Conservation (phyloP, 192 early-diverging fungal genomes). For the Gaertneriomyces semiglobifer region DNA sequence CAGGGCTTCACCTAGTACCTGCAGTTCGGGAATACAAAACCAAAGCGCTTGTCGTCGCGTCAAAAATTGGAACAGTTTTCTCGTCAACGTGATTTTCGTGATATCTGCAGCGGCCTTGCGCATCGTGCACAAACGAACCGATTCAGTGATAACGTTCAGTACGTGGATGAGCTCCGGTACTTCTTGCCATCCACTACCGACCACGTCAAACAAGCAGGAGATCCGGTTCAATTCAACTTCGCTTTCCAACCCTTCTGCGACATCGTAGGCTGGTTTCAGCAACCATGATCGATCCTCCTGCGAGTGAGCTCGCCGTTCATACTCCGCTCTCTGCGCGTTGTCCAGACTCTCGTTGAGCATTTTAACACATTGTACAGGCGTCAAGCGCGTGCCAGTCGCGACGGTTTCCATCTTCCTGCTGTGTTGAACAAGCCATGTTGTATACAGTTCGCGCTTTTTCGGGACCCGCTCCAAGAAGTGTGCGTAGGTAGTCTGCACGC, state of each 20-base stretch:
- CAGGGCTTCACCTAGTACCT: neutral
- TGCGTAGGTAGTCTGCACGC: neutral
- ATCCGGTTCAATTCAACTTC: neutral
- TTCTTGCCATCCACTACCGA: neutral
- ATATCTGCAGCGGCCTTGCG: neutral
- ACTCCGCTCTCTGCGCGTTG: neutral
- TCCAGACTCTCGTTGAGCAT: neutral
- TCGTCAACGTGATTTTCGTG: neutral
- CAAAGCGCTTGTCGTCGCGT: neutral
- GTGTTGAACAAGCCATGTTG: neutral
- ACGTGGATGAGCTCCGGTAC: neutral
- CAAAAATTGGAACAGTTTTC: neutral
- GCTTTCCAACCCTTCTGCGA: neutral
- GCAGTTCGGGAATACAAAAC: neutral
- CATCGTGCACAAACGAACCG: neutral
- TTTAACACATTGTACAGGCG: neutral
- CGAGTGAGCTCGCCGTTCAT: neutral
- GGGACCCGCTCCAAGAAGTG: constrained; percentile 1
- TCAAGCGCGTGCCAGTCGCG: neutral
- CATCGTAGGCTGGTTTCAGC: neutral
- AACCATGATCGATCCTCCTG: constrained; percentile 1
- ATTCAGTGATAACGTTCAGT: neutral
- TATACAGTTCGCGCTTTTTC: neutral
- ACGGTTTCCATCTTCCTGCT: neutral
- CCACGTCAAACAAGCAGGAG: neutral